Evolutionary conservation across 169 alveolate genomes (phyloP), one percentile per base, ranked within the genome.

Genomic region (Besnoitia besnoiti): DNA sequence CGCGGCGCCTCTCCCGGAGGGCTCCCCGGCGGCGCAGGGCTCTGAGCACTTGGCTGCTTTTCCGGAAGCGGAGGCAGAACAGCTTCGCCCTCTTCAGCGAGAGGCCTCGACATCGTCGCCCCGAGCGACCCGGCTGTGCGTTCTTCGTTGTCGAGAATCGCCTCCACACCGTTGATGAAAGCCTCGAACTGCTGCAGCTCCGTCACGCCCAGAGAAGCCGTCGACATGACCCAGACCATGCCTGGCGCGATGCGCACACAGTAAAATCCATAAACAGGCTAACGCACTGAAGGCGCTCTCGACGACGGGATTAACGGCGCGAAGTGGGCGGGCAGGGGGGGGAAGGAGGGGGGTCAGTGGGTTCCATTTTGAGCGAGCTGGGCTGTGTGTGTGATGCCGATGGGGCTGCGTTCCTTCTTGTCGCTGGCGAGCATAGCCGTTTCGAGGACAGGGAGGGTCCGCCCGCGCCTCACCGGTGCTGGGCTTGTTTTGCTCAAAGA

Each of bases 141-240:
- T 10, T 77, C 37, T 24, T 77, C 87, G 10, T 4, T 51, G 39
- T 77, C 87, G 30, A 77, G 87, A 77, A 77, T 77, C 19, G 87
- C 87, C 33, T 77, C 87, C 10, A 77, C 59, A 59, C 87, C 61
- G 39, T 27, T 77, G 47, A 77, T 40, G 59, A 77, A 77, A 8
- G 47, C 59, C 8, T 77, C 87, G n/a, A 77, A 59, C 35, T 77
- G 87, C 59, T 77, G 47, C 87, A 77, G 19, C 87, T 77, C 87
- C n/a, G 87, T 77, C 50, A 77, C 87, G 35, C 87, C 87, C 87
- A 77, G 47, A 16, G 87, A 40, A 39, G 40, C 59, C 40, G 87
- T 40, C n/a, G 87, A 40, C 87, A 77, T 77, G 12, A 77, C 87
- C 87, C 87, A 77, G 50, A 46, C 59, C 87, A 77, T 77, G 35